Conservation (phyloP, 495 filamentous ascomycete genomes). For the Parathielavia appendiculata region DNA sequence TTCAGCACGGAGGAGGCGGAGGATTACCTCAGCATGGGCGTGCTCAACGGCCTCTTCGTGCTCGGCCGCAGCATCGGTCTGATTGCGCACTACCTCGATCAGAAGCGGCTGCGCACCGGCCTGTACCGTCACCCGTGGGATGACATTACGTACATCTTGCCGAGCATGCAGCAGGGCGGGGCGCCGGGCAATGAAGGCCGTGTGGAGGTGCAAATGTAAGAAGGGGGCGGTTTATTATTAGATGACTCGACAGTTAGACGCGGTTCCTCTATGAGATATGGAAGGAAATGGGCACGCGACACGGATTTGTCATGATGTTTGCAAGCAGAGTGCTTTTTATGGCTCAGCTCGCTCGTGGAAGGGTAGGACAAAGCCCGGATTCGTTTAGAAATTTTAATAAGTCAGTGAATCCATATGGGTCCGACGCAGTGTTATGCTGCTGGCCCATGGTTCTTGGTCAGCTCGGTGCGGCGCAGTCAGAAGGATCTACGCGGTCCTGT, state of each 20-base stretch:
- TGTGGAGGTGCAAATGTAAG: slow-evolving; percentile 68
- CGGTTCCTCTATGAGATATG: slow-evolving; percentile 5
- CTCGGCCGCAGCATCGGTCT: slow-evolving; percentile 93
- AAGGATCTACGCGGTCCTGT: no score
- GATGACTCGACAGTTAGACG: neutral
- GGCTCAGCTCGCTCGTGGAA: slow-evolving; percentile 3
- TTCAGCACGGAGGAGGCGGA: slow-evolving; percentile 80
- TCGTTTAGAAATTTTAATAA: slow-evolving; percentile 19
- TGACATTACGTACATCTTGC: slow-evolving; percentile 94
- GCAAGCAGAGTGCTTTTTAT: neutral
- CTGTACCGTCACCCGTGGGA: slow-evolving; percentile 99
- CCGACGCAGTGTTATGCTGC: neutral
- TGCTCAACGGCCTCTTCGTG: slow-evolving; percentile 98
- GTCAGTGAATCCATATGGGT: neutral
- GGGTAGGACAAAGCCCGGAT: slow-evolving; percentile 6
- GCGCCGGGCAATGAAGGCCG: slow-evolving; percentile 76
- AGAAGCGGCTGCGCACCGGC: slow-evolving; percentile 96
- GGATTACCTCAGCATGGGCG: slow-evolving; percentile 87
- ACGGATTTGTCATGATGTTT: slow-evolving; percentile 6
- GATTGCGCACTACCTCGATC: slow-evolving; percentile 98
- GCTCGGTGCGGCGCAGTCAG: neutral
- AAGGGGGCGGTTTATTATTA: slow-evolving; percentile 5
- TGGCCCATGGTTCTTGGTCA: neutral
- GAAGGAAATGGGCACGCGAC: slow-evolving; percentile 3
- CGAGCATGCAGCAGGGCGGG: slow-evolving; percentile 65